phyloP scores from a whole-genome alignment of 2,329 filamentous ascomycete species.

The Lasiodiplodia citricola region DNA sequence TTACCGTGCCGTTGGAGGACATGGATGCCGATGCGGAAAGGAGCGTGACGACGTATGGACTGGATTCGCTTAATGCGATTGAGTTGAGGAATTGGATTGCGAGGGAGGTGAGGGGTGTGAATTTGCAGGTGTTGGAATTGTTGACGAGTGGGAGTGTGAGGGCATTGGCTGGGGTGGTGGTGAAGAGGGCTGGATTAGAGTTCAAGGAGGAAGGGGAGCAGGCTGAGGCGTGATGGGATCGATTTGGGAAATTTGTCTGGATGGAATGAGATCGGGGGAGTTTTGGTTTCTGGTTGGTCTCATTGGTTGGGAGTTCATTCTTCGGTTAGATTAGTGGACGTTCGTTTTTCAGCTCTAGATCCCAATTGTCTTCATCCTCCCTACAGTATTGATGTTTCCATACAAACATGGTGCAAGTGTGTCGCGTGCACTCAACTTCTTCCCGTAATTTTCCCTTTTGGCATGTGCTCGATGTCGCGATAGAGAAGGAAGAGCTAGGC shows the following conservation, averaged over 20 bases:
- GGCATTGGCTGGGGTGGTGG: not conserved
- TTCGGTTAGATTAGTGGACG: not conserved
- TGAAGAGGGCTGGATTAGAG: conserved; percentile 20
- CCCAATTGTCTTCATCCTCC: too few species aligned
- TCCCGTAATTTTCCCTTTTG: too few species aligned
- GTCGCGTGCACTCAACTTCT: too few species aligned
- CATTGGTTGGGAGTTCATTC: not conserved
- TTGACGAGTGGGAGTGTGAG: conserved; percentile 22
- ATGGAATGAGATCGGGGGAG: not conserved
- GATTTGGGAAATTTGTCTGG: not conserved
- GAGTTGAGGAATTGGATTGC: conserved; percentile 36
- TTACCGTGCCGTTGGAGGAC: conserved; percentile 31
- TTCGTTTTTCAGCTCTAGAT: not conserved
- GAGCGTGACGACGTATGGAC: conserved; percentile 31
- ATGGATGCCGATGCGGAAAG: conserved; percentile 21
- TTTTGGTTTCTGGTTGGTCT: not conserved
- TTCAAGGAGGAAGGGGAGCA: too few species aligned
- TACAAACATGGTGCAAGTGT: too few species aligned
- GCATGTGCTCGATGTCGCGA: too few species aligned
- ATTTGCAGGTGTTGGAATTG: conserved; percentile 34
- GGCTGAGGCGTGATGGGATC: not conserved
- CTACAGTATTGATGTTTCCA: too few species aligned
- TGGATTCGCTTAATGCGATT: conserved; percentile 37
- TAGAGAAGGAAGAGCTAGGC: too few species aligned
- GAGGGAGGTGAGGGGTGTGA: conserved; percentile 28